These are phyloP conservation scores for Paraphoma chrysanthemicola DNA, from an alignment of 2,329 filamentous ascomycete species.

Conservation along the genomic window DNA sequence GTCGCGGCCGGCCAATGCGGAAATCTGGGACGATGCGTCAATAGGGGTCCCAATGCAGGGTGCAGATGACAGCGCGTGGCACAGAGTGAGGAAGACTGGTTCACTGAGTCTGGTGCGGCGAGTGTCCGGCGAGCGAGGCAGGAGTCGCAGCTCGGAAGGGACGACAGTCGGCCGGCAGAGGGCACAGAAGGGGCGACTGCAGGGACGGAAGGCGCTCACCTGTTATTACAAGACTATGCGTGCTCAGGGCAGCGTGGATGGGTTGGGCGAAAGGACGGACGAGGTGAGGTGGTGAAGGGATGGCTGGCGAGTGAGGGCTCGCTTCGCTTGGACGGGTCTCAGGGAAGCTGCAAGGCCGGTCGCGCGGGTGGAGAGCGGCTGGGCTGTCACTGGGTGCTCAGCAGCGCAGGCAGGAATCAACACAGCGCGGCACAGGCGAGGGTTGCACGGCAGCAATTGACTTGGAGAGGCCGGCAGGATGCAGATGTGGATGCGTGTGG, in stretches of 20 bases:
- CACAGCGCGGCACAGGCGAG: slow-evolving; percentile 20
- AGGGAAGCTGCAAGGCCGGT: slow-evolving; percentile 37
- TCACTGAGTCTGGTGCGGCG: background rate
- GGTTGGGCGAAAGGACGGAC: background rate
- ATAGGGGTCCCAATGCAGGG: slow-evolving; percentile 13
- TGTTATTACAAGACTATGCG: slow-evolving; percentile 26
- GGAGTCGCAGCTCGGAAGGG: slow-evolving; percentile 8
- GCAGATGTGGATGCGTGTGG: slow-evolving; percentile 4
- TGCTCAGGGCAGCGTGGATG: slow-evolving; percentile 1
- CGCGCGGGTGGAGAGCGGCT: slow-evolving; percentile 32
- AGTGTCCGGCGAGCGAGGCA: slow-evolving; percentile 9
- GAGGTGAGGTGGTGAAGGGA: slow-evolving; percentile 31
- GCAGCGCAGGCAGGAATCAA: slow-evolving; percentile 28
- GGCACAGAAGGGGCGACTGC: slow-evolving; percentile 14
- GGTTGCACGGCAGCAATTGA: slow-evolving; percentile 35
- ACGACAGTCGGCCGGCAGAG: slow-evolving; percentile 9
- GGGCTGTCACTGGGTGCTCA: slow-evolving; percentile 19
- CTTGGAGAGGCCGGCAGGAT: slow-evolving; percentile 20
- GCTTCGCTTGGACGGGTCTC: slow-evolving; percentile 34
- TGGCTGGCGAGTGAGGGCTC: slow-evolving; percentile 37
- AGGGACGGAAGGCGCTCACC: slow-evolving; percentile 32
- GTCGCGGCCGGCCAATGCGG: slow-evolving; percentile 45
- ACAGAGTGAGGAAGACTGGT: too few species aligned
- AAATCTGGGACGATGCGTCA: slow-evolving; percentile 27
- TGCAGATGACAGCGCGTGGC: background rate